Evolutionary conservation across 2,329 filamentous ascomycete genomes (phyloP), one percentile per base, ranked within the genome.

Genomic region (Fusarium sterilihyphosum): DNA sequence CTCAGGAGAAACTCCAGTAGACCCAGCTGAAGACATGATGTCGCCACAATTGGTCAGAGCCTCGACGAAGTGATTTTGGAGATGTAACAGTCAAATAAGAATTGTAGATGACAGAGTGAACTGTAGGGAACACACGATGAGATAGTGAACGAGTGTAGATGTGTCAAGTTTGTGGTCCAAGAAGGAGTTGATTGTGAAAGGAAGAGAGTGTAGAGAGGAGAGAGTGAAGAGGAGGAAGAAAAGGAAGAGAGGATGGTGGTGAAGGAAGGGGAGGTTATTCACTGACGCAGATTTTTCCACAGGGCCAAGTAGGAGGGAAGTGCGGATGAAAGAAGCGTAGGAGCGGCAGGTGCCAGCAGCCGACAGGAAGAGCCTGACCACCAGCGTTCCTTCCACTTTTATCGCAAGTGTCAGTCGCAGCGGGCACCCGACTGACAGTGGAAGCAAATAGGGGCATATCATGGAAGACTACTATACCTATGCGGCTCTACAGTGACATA

Each of bases 11-110:
- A 80, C 78, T 24, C 67, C 77, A 54, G 76, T 73, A 41, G 77
- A 73, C 52, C 78, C 78, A 37, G 78, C 63, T 58, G 78, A 66
- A 61, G 82, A 78, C 83, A 84, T 84, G 65, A 61, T 73, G 33
- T 44, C 54, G 41, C 53, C 61, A 44, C 38, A 35, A 35, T 56
- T 59, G 40, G 52, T 60, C 40, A 52, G 59, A 54, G 59, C 44
- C 49, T 67, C 29, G 61, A 64, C 40, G 53, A 38, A 61, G 65
- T 60, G 22, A 49, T 40, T 69, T 43, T 66, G 59, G 59, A 53
- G 57, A 72, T 41, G 49, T 56, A 53, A 58, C 44, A 65, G 60
- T 63, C 37, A 64, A 24, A 71, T 70, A 68, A 67, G 67, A 72
- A 79, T 57, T 65, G 78, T 78, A 78, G 73, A 75, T 71, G 71